Base-by-base conservation (phyloP, 495 filamentous ascomycete genomes). In the Talaromyces ruber region DNA sequence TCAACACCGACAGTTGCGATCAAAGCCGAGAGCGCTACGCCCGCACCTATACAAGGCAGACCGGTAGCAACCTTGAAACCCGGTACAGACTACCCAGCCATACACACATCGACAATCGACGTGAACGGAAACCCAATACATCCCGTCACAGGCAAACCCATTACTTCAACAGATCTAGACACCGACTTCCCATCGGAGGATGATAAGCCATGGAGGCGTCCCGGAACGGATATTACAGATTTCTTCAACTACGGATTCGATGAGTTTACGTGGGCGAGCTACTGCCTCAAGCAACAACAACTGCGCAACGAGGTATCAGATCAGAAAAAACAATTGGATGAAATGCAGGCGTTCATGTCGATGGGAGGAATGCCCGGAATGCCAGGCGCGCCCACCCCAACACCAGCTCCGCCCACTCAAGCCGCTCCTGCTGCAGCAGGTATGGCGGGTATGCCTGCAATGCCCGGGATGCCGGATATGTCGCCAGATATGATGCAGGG, bases 241-340 rank as follows among this genome's bases (percentile, higher is more conserved):
- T 98, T 94, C 73, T 98, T 98, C 82, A 98, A 98, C 77, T 98
- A 98, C 77, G 95, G 95, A 37, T 98, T 98, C 64, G 94, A 98
- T 76, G 94, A 98, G 73, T 98, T 98, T 71, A 97, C 95, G 16
- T 98, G 94, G 94, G 89, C 93, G 28, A 84, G 90, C 62, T 98
- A 98, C 74, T 93, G 93, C 29, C 74, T 92, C 63, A 95, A 95
- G 67, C 95, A 98, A 69, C 86, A 91, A 60, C 79, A 81, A 4
- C 76, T 96, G 61, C 82, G 88, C 18, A 85, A 84, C 60, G 89
- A 91, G 63, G 84, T 91, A 7, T 75, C 79, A 50, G 86, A 86
- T 61, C 88, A 91, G 64, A 93, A 92, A 74, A 89, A 89, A 70
- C 88, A 96, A 74, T 84, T 92, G 75, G 88, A 93, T 66, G 87